A percentile compares a stretch with the other conserved stretches of the same genome.
Conservation (phyloP, 371 early-diverging fungal genomes). For the Vairimorpha necatrix region DNA sequence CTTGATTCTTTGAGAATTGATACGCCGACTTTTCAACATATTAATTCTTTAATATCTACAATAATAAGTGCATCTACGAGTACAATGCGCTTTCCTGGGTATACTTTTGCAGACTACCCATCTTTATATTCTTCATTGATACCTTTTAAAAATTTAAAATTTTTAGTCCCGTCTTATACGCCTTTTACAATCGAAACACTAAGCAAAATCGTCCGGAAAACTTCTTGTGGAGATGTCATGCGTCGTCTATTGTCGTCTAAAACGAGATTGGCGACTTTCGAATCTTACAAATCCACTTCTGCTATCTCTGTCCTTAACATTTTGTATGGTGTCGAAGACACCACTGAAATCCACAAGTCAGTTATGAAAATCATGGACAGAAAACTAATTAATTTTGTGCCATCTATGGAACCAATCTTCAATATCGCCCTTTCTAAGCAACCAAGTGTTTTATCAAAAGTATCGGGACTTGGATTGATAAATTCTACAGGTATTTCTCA, state of each 20-base stretch:
- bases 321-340: constrained; percentile 62
- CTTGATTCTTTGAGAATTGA: constrained; percentile 81
- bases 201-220: constrained; percentile 49
- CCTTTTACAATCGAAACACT: constrained; percentile 72
- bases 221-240: constrained; percentile 57
- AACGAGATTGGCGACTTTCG: constrained; percentile 54
- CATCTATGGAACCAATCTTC: constrained; percentile 97
- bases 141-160: constrained; percentile 90
- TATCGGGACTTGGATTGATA: constrained; percentile 90
- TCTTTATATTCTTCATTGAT: constrained; percentile 84
- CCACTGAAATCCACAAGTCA: constrained; percentile 75
- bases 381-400: constrained; percentile 85
- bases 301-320: constrained; percentile 74
- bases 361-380: constrained; percentile 84
- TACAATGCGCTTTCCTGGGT: constrained; percentile 92
- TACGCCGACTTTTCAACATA: constrained; percentile 84
- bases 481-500: constrained; percentile 89
- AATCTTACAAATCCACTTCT: constrained; percentile 44
- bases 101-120: constrained; percentile 93
- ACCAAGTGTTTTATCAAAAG: constrained; percentile 74
- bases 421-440: constrained; percentile 73
- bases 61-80: constrained; percentile 94
- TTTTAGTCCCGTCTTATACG: constrained; percentile 82
- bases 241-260: constrained; percentile 63
- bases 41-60: constrained; percentile 85